Evolutionary conservation across 495 filamentous ascomycete species (phyloP).

Genomic region (Neurospora sp.): DNA sequence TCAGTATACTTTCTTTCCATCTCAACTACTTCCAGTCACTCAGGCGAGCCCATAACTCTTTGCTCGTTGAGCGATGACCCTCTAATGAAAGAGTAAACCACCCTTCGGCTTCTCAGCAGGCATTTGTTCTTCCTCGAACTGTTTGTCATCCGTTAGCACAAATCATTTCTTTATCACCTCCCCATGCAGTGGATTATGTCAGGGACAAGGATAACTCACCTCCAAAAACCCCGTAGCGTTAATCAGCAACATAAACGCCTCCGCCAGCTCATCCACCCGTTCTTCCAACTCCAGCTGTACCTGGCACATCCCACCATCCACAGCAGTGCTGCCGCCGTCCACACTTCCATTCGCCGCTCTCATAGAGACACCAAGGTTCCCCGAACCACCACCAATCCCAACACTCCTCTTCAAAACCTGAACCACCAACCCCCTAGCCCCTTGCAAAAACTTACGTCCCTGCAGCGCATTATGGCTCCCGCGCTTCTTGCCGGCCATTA

Average conservation of each 20-base stretch:
- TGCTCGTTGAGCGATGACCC: not conserved
- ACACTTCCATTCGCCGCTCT: not conserved
- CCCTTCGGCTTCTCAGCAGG: slow-evolving; percentile 16
- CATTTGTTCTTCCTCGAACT: slow-evolving; percentile 34
- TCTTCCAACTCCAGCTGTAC: slow-evolving; percentile 26
- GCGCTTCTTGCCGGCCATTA: slow-evolving; percentile 47
- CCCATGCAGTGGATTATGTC: not conserved
- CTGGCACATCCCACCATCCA: slow-evolving; percentile 11
- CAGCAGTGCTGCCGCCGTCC: not conserved
- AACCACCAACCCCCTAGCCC: slow-evolving; percentile 70
- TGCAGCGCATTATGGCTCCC: slow-evolving; percentile 77
- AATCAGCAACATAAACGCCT: slow-evolving; percentile 48
- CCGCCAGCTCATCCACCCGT: slow-evolving; percentile 43
- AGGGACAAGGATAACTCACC: slow-evolving; percentile 24
- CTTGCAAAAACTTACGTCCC: slow-evolving; percentile 61
- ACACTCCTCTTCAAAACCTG: slow-evolving; percentile 87
- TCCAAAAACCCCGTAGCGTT: slow-evolving; percentile 51
- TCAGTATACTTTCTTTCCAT: not conserved
- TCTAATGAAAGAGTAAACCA: not conserved
- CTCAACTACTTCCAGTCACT: not conserved
- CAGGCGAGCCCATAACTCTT: not conserved
- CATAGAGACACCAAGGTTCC: not conserved
- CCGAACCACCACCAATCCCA: slow-evolving; percentile 47
- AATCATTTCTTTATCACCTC: not conserved
- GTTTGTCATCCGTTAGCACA: slow-evolving; percentile 9